Evolutionary conservation across 192 early-diverging fungal species (phyloP).

Genomic region (Lunasporangiospora selenospora): DNA sequence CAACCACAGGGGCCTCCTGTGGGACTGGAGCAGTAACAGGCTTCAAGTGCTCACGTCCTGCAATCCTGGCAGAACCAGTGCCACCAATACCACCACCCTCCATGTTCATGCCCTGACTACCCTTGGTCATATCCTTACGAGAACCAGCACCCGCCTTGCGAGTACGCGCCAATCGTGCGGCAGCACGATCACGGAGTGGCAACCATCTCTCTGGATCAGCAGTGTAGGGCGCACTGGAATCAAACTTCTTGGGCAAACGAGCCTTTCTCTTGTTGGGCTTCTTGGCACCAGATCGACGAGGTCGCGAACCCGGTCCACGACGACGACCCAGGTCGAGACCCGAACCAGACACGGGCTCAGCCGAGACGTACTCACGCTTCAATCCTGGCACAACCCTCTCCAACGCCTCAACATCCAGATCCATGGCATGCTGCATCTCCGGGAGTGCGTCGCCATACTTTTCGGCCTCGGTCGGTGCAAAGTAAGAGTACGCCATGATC

Average conservation of each 20-base stretch:
- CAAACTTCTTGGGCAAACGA: conserved; percentile 62
- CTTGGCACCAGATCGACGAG: conserved; percentile 24
- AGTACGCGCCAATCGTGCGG: conserved; percentile 60
- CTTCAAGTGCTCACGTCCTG: conserved; percentile 43
- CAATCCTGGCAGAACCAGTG: conserved; percentile 78
- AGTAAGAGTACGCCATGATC: conserved; percentile 67
- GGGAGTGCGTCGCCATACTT: conserved; percentile 65
- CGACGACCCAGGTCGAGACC: conserved; percentile 11
- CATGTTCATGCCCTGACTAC: conserved; percentile 68
- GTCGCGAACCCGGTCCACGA: conserved; percentile 17
- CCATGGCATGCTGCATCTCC: conserved; percentile 22
- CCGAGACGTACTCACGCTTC: conserved; percentile 57
- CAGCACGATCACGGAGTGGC: conserved; percentile 67
- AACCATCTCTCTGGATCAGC: conserved; percentile 80
- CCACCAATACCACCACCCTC: conserved; percentile 72
- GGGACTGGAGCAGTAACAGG: background rate
- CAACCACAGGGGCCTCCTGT: conserved; percentile 7
- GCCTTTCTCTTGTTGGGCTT: conserved; percentile 65
- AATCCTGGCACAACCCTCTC: conserved; percentile 62
- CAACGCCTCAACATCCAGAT: conserved; percentile 60
- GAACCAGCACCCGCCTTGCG: conserved; percentile 60
- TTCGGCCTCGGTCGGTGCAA: conserved; percentile 65
- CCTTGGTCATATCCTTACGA: conserved; percentile 52
- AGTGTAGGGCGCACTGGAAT: conserved; percentile 36
- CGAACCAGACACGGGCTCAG: conserved; percentile 1